Evolutionary conservation across 2,329 filamentous ascomycete genomes (phyloP).

Genomic region (Verruconis gallopava): DNA sequence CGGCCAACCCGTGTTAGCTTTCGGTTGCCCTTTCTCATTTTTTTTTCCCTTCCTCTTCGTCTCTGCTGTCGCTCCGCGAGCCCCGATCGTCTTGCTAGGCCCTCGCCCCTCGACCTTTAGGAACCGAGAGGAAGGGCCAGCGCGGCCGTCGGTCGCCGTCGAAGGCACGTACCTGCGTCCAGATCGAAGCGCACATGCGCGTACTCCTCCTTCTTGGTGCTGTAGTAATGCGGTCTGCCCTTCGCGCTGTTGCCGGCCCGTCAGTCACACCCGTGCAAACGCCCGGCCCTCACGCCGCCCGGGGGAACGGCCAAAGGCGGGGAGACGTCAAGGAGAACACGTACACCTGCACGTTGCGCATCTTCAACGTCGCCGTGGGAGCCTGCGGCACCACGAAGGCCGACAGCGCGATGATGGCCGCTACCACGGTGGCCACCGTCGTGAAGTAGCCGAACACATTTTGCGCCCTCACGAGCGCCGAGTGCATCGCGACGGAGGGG

Average conservation of each 20-base stretch:
- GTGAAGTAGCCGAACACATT: constrained; percentile 98
- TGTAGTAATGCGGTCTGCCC: constrained; percentile 93
- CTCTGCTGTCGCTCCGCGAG: too few relatives aligned
- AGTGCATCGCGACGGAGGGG: constrained; percentile 59
- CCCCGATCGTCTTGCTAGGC: too few relatives aligned
- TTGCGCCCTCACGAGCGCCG: constrained; percentile 69
- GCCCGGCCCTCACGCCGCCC: not conserved
- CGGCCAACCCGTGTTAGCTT: too few relatives aligned
- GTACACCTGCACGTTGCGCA: constrained; percentile 78
- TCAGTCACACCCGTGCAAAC: not conserved
- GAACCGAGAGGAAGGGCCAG: not conserved
- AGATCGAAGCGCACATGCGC: constrained; percentile 88
- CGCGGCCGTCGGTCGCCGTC: not conserved
- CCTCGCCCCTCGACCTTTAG: not conserved
- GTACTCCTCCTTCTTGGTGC: constrained; percentile 84
- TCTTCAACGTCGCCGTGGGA: constrained; percentile 50
- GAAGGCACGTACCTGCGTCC: constrained; percentile 55
- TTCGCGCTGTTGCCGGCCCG: constrained; percentile 47
- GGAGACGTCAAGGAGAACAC: constrained; percentile 6
- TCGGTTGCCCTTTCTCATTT: too few relatives aligned
- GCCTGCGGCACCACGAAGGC: constrained; percentile 58
- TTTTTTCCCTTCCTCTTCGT: too few relatives aligned
- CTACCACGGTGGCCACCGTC: constrained; percentile 74
- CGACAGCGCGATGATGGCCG: constrained; percentile 65
- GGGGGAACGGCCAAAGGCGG: too few relatives aligned